Evolutionary conservation across 768 basidiomycete species (phyloP), one percentile per base, ranked within the genome.

Genomic region (Lactarius hatsudake): DNA sequence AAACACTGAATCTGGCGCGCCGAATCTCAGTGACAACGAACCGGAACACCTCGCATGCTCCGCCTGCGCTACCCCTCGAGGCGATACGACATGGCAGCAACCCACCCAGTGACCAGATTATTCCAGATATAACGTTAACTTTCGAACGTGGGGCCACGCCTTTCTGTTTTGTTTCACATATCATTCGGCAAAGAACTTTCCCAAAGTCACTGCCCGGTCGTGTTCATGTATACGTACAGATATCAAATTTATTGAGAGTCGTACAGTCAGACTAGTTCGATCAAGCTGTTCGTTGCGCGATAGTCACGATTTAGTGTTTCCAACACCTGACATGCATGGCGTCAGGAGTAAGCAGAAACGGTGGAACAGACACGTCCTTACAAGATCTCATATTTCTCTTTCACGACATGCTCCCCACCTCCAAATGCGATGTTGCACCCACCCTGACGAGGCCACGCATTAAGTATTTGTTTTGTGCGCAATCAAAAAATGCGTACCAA

Each of bases 31-130:
- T 54, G 70, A 79, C 61, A 90, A 90, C 68, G 73, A 84, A 40
- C 74, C 78, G 12, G 75, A 72, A 20, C 83, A 87, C 74, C 79
- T 88, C 10, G 84, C 84, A 10, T 91, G 89, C 72, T 81, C 84
- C 45, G 87, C 81, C 1, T 91, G 89, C 73, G 78, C 78, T 3
- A 87, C 85, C 12, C 80, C 82, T 60, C 78, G 80, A 62, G 84
- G 85, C 32, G 81, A 83, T 38, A 51, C 43, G 28, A 20, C 26
- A 2, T 69, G 68, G 64, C 34, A 10, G 20, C 43, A 30, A 32
- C 2, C 43, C 34, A 20, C 55, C 20, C 58, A 38, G 17, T 64
- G 67, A 61, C n/a, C 36, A 63, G n/a, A n/a, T n/a, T n/a, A n/a
- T n/a, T n/a, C n/a, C n/a, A n/a, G 56, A 63, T 30, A 58, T 54